Base-by-base conservation (phyloP, 2,329 filamentous ascomycete genomes). In the Paraphaeosphaeria sporulosa region DNA sequence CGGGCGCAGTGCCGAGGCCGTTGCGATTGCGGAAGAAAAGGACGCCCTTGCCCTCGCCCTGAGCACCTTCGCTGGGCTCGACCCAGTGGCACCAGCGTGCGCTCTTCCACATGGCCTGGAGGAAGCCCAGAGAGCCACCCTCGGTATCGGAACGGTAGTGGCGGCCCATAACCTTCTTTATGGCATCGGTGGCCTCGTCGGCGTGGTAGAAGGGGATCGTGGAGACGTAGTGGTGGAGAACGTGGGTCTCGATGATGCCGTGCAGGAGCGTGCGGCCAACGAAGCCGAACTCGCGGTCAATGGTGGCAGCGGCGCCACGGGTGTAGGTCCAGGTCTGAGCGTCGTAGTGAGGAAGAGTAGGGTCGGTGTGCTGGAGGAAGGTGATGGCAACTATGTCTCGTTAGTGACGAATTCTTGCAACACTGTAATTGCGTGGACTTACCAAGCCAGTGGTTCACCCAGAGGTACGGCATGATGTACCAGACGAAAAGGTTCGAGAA, bases 391-490 rank as follows among this genome's bases (percentile, higher is more conserved):
- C 94, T 94, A 70, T 10, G 17, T 47, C 30, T 30, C 38, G 57
- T 78, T 72, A 72, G 74, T 73, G 58, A 68, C 61, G 57, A 55
- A 56, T 21, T 30, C 30, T 19, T 10, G 4, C n/a, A 8, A 30
- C 15, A 17, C 44, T n/a, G 23, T 19, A 32, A 21, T 48, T 17
- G 21, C 42, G 48, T 43, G 10, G 54, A 86, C 91, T 86, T 89
- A 95, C 92, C 92, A 58, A 98, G 90, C 94, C 94, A 98, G 87
- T 97, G 93, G 87, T 98, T 96, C 58, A 97, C 94, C 94, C 94
- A 97, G 63, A 97, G 85, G 79, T 98, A 99, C 40, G 95, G 95
- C 60, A 96, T 76, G 74, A 94, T 89, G 83, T 99, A 99, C 94
- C 95, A 98, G 64, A 99, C 90, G 61, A 91, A 82, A 78, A 98